These are phyloP conservation scores for Pichia terricola DNA, from an alignment of 1,139 yeast genomes.

Conservation along the genomic window DNA sequence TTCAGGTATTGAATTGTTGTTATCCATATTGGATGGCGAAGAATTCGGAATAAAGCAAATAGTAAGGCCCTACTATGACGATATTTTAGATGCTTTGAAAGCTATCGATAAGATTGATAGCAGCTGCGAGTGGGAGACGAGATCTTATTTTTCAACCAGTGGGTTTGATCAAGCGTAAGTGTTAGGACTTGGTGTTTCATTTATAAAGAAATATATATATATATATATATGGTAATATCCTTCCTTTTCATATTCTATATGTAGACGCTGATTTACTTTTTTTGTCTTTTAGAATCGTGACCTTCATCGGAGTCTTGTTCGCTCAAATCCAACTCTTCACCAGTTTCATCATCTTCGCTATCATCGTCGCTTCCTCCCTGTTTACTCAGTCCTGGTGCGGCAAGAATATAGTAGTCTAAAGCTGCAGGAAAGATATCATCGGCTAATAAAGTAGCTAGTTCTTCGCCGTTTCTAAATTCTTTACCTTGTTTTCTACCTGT, in stretches of 20 bases:
- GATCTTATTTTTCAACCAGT: constrained; percentile 14
- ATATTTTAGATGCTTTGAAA: constrained; percentile 26
- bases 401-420: constrained; percentile 62
- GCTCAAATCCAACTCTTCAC: constrained; percentile 47
- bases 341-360: constrained; percentile 39
- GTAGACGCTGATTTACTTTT: neutral
- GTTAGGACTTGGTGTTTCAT: neutral
- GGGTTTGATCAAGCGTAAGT: constrained; percentile 8
- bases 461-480: constrained; percentile 66
- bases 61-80: constrained; percentile 22
- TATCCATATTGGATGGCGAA: constrained; percentile 16
- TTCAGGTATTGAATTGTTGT: constrained; percentile 21
- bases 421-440: constrained; percentile 68
- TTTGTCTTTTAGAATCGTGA: constrained; percentile 4
- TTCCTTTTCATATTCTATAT: neutral
- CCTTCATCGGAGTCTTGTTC: constrained; percentile 32
- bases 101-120: constrained; percentile 23
- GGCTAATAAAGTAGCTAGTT: constrained; percentile 49
- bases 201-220: no score
- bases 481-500: constrained; percentile 66
- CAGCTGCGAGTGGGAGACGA: constrained; percentile 14
- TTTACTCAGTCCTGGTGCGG: constrained; percentile 49
- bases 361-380: constrained; percentile 36
- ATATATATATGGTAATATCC: no score
- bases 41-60: constrained; percentile 20